Percentiles rank a stretch among this genome's conserved stretches.
Evolutionary conservation across 1,284 basidiomycete species (phyloP).

Genomic region (Ceratobasidium papillatum): DNA sequence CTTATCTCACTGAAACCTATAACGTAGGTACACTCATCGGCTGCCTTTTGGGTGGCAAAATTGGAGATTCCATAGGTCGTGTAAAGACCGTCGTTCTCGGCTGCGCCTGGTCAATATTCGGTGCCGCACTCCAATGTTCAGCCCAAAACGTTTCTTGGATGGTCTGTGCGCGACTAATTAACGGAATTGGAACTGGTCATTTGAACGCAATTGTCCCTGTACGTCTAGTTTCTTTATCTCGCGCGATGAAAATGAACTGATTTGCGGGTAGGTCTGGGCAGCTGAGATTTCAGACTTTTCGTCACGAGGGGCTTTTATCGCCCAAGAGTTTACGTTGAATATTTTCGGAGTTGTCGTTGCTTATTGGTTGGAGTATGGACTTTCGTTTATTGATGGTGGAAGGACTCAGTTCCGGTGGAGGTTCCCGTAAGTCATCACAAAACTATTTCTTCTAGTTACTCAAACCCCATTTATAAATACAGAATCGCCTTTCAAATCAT

Average conservation of each 20-base stretch:
- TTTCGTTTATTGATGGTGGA: slow-evolving; percentile 61
- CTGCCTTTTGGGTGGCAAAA: slow-evolving; percentile 59
- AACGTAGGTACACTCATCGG: slow-evolving; percentile 58
- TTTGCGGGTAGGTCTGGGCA: slow-evolving; percentile 20
- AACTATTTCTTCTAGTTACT: slow-evolving; percentile 24
- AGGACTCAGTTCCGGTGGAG: slow-evolving; percentile 57
- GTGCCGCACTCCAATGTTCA: slow-evolving; percentile 62
- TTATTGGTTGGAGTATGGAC: slow-evolving; percentile 64
- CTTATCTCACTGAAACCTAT: slow-evolving; percentile 56
- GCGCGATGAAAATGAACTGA: slow-evolving; percentile 46
- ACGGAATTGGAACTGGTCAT: slow-evolving; percentile 62
- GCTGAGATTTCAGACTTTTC: slow-evolving; percentile 47
- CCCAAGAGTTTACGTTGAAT: slow-evolving; percentile 55
- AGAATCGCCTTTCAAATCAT: slow-evolving; percentile 61
- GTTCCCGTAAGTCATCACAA: slow-evolving; percentile 47
- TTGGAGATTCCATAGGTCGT: slow-evolving; percentile 59
- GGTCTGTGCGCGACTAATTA: slow-evolving; percentile 61
- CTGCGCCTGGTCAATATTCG: slow-evolving; percentile 58
- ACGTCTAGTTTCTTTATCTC: slow-evolving; percentile 50
- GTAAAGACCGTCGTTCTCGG: slow-evolving; percentile 58
- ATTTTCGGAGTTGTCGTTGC: slow-evolving; percentile 65
- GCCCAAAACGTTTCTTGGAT: slow-evolving; percentile 63
- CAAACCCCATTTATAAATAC: slow-evolving; percentile 47
- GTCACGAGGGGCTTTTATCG: slow-evolving; percentile 53
- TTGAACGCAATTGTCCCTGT: slow-evolving; percentile 64